Conservation (phyloP, 2,329 filamentous ascomycete genomes). For the Ampelomyces quisqualis region DNA sequence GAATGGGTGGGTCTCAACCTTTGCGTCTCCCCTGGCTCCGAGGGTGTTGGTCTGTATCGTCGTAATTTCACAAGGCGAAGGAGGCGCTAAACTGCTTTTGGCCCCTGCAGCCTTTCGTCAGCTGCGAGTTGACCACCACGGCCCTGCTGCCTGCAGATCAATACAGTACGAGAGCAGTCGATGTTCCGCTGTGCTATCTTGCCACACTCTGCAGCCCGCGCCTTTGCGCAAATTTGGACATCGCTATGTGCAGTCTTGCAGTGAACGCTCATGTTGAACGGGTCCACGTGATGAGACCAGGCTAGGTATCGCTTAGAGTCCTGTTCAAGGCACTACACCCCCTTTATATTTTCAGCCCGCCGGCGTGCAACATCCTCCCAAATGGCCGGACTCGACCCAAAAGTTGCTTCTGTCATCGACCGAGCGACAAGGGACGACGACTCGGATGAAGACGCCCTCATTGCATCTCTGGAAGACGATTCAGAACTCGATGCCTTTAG, state of each 20-base stretch:
- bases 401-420: constrained; percentile 55
- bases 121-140: no score
- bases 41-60: constrained; percentile 13
- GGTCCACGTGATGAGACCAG: constrained; percentile 16
- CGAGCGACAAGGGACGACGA: constrained; percentile 45
- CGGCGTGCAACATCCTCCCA: constrained; percentile 11
- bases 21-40: constrained; percentile 29
- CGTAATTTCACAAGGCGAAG: constrained; percentile 33
- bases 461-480: constrained; percentile 60
- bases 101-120: constrained; percentile 19
- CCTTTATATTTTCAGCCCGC: constrained; percentile 20
- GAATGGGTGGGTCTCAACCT: constrained; percentile 25
- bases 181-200: background rate
- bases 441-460: constrained; percentile 61
- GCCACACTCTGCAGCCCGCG: constrained; percentile 1
- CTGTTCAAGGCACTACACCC: constrained; percentile 12
- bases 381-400: constrained; percentile 53
- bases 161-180: background rate
- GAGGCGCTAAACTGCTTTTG: constrained; percentile 26
- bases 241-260: background rate
- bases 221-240: background rate
- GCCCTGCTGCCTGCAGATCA: constrained; percentile 6
- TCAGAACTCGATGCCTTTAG: constrained; percentile 56
- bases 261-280: background rate
- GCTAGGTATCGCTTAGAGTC: constrained; percentile 10